Percentiles rank a stretch among this genome's conserved stretches.
phyloP scores from a whole-genome alignment of 768 basidiomycete genomes.

The Chalciporus chontae region DNA sequence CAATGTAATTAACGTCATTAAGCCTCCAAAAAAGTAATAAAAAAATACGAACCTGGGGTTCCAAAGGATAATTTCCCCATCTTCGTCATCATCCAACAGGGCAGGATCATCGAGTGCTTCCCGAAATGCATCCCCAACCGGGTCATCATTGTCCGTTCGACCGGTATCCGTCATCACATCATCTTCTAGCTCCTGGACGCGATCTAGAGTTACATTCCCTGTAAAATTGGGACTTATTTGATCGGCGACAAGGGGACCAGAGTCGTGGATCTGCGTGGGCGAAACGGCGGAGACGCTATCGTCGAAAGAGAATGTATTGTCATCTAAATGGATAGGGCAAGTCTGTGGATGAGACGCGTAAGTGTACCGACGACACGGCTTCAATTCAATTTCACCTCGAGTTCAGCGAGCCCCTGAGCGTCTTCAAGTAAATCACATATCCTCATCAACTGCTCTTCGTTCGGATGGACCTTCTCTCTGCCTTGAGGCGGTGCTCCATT shows the following conservation, averaged over 20 bases:
- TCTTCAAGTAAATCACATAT: slow-evolving; percentile 82
- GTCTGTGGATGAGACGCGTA: slow-evolving; percentile 17
- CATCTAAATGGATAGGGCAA: slow-evolving; percentile 25
- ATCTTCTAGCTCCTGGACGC: slow-evolving; percentile 41
- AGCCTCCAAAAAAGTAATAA: neutral
- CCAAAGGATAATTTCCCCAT: slow-evolving; percentile 73
- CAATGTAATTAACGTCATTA: slow-evolving; percentile 3
- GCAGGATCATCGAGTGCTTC: slow-evolving; percentile 40
- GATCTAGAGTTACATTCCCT: neutral
- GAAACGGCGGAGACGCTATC: slow-evolving; percentile 5
- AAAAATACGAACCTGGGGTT: slow-evolving; percentile 52
- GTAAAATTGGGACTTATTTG: slow-evolving; percentile 11
- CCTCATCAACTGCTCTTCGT: slow-evolving; percentile 94
- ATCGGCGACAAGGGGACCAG: slow-evolving; percentile 9
- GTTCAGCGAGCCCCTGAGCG: slow-evolving; percentile 53
- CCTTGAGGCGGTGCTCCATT: slow-evolving; percentile 28
- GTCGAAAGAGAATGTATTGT: slow-evolving; percentile 20
- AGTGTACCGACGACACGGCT: slow-evolving; percentile 6
- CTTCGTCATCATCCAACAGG: slow-evolving; percentile 42
- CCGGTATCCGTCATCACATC: slow-evolving; percentile 65
- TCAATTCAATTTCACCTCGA: slow-evolving; percentile 44
- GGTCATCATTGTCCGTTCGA: slow-evolving; percentile 75
- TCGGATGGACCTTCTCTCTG: slow-evolving; percentile 68
- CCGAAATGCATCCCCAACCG: slow-evolving; percentile 65
- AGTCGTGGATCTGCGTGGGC: neutral